Evolutionary conservation across 768 basidiomycete species (phyloP).

Genomic region (Leccinum longicurvipes): DNA sequence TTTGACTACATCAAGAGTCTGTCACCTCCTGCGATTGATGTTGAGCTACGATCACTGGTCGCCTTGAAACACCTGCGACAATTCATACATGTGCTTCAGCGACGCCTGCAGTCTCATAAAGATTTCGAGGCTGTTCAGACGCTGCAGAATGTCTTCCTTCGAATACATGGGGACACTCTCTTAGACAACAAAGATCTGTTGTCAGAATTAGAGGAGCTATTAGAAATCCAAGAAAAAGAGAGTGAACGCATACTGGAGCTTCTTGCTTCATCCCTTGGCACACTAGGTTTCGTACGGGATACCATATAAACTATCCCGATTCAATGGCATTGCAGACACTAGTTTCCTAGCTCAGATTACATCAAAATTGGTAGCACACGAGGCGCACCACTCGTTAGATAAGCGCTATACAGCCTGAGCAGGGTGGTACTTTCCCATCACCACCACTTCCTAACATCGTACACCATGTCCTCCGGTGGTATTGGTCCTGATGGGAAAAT

Average conservation of each 20-base stretch:
- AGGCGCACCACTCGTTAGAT: conserved; percentile 17
- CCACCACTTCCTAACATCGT: background rate
- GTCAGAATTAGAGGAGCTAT: conserved; percentile 52
- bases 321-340: background rate
- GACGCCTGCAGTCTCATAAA: conserved; percentile 69
- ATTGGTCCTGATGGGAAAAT: conserved; percentile 31
- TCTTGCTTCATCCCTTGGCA: conserved; percentile 70
- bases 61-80: conserved; percentile 56
- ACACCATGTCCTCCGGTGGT: conserved; percentile 17
- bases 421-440: background rate
- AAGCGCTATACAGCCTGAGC: conserved; percentile 7
- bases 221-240: conserved; percentile 69
- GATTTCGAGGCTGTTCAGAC: conserved; percentile 97
- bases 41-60: conserved; percentile 80
- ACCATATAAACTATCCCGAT: conserved; percentile 37
- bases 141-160: conserved; percentile 78
- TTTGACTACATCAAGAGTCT: conserved; percentile 83
- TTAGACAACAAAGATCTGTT: conserved; percentile 66
- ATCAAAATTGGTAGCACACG: background rate
- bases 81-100: conserved; percentile 74
- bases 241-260: conserved; percentile 74
- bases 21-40: conserved; percentile 86
- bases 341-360: background rate
- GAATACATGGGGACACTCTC: conserved; percentile 79
- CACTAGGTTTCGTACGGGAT: conserved; percentile 72